Base-by-base conservation (phyloP, 2,329 filamentous ascomycete species). In the Sporothrix sp. region DNA sequence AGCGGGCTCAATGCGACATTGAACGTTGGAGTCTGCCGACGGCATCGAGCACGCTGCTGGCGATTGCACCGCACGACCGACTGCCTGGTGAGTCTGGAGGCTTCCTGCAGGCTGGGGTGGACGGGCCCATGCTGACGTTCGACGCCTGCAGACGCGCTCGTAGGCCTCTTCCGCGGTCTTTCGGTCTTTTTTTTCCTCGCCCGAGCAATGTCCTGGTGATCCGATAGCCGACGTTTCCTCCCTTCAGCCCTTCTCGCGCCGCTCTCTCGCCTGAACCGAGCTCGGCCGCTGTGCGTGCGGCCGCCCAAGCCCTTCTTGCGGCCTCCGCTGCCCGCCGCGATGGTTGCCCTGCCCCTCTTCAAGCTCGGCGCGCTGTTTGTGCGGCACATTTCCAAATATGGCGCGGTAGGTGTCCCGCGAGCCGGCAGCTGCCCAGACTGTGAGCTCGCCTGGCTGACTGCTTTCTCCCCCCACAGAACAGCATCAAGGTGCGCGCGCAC, bases 331-430 rank as follows among this genome's bases (percentile, higher is more conserved):
- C 14, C n/a, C 25, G 20, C 14, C 43, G 59, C 54, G 49, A 84
- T 84, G 81, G 80, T 84, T 39, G 73, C 79, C 51, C 69, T 84
- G 35, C 81, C 81, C 18, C 69, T 84, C 16, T 84, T 84, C 67
- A 84, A 84, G 68, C 76, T 84, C 57, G 80, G 74, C 20, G 65
- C 79, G 51, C 71, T 84, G 42, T 80, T 84, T 57, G 70, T 84
- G 60, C 74, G 78, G 58, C 80, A 84, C 61, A 66, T 84, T 48
- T 84, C 80, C 51, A 84, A 84, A 66, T 84, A 84, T 71, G 80
- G 80, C 61, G 80, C 81, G 50, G 80, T 84, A 75, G 58, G 78
- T 67, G n/a, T n/a, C n/a, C n/a, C n/a, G n/a, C n/a, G n/a, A n/a
- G n/a, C n/a, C n/a, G n/a, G n/a, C n/a, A n/a, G n/a, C n/a, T n/a